Conservation (phyloP, 2,329 filamentous ascomycete genomes). For the Pseudomassariella vexata region DNA sequence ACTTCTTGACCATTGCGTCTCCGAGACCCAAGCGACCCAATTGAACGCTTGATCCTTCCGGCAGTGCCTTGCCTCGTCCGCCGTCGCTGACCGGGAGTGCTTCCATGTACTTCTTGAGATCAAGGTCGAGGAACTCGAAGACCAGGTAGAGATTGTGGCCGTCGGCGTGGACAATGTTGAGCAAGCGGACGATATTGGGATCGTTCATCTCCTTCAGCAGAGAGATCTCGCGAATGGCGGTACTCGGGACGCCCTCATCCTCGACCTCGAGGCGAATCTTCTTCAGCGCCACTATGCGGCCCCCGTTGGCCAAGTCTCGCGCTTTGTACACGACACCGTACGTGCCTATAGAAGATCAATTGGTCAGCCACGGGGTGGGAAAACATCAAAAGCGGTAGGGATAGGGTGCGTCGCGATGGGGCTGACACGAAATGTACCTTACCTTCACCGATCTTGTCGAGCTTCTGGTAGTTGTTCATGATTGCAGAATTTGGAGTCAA, state of each 20-base stretch:
- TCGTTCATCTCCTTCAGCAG: constrained; percentile 93
- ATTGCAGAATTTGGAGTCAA: constrained; percentile 8
- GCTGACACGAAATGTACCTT: constrained; percentile 23
- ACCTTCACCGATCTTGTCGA: constrained; percentile 97
- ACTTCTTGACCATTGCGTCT: constrained; percentile 81
- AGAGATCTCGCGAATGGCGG: constrained; percentile 90
- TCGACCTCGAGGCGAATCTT: constrained; percentile 94
- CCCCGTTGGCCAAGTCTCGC: constrained; percentile 72
- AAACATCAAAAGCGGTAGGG: constrained; percentile 2
- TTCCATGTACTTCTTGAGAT: constrained; percentile 97
- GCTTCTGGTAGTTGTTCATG: constrained; percentile 96
- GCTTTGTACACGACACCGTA: constrained; percentile 97
- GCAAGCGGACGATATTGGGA: constrained; percentile 78
- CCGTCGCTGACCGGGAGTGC: constrained; percentile 77
- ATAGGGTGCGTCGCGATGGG: constrained; percentile 1
- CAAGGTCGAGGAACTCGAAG: constrained; percentile 84
- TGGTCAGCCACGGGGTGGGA: constrained; percentile 2
- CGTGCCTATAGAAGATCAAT: constrained; percentile 55
- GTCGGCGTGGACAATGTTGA: constrained; percentile 92
- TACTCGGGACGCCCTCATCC: constrained; percentile 89
- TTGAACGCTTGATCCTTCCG: constrained; percentile 64
- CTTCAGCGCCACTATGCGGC: constrained; percentile 86
- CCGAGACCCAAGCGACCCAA: constrained; percentile 66
- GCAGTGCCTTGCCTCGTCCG: constrained; percentile 77
- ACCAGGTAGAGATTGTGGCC: constrained; percentile 93